These are phyloP conservation scores for Hymenoscyphus occultus DNA, from an alignment of 2,329 filamentous ascomycete species.

Conservation along the genomic window DNA sequence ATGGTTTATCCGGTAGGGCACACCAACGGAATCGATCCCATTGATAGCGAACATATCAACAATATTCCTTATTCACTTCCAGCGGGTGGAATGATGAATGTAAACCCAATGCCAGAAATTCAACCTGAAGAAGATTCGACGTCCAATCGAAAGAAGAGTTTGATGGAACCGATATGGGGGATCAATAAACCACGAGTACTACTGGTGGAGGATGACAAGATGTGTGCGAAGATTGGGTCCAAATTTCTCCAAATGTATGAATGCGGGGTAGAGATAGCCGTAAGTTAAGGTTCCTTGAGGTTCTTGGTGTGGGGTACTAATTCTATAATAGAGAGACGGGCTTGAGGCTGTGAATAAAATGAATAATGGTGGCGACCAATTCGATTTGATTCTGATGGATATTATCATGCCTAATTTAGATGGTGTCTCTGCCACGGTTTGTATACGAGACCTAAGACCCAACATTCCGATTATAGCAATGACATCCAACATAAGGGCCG, in stretches of 20 bases:
- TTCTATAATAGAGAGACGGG: slow-evolving; percentile 66
- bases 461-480: slow-evolving; percentile 91
- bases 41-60: slow-evolving; percentile 89
- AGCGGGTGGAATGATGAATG: slow-evolving; percentile 52
- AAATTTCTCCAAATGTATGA: slow-evolving; percentile 66
- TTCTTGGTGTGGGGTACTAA: neutral
- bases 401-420: slow-evolving; percentile 98
- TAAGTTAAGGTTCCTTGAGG: slow-evolving; percentile 42
- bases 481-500: slow-evolving; percentile 96
- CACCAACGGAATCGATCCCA: slow-evolving; percentile 89
- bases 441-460: slow-evolving; percentile 83
- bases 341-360: slow-evolving; percentile 89
- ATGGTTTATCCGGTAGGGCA: slow-evolving; percentile 90
- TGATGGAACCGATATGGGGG: slow-evolving; percentile 53
- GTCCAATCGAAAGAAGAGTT: slow-evolving; percentile 37
- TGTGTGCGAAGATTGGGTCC: slow-evolving; percentile 64
- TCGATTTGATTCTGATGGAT: slow-evolving; percentile 78
- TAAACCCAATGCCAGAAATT: slow-evolving; percentile 46
- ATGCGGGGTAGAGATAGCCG: slow-evolving; percentile 65
- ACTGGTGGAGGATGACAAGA: slow-evolving; percentile 79
- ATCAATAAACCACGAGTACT: slow-evolving; percentile 72
- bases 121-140: slow-evolving; percentile 43
- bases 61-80: slow-evolving; percentile 86
- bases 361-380: slow-evolving; percentile 47
- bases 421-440: slow-evolving; percentile 88